These are phyloP conservation scores for Populus pruinosa DNA, from an alignment of 345 rosid species.

Conservation along the genomic window DNA sequence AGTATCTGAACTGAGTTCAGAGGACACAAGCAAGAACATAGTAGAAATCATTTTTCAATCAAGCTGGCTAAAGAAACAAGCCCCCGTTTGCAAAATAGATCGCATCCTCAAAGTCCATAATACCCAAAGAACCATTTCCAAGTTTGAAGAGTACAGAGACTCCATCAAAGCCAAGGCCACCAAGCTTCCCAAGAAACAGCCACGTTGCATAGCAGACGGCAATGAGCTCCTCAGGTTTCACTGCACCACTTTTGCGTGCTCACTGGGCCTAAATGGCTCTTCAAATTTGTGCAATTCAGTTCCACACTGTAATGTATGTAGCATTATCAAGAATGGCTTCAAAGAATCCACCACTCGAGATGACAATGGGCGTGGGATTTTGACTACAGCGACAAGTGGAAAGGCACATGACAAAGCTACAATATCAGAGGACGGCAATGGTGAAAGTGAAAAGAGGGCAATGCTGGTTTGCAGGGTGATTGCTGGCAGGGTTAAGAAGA, in stretches of 20 bases:
- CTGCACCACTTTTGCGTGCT: constrained; percentile 53
- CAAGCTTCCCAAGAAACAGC: constrained; percentile 55
- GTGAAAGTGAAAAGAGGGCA: constrained; percentile 41
- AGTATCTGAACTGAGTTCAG: constrained; percentile 70
- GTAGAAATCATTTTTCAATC: constrained; percentile 88
- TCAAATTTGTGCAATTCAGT: constrained; percentile 58
- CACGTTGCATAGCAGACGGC: constrained; percentile 81
- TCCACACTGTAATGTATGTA: constrained; percentile 52
- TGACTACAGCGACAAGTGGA: constrained; percentile 77
- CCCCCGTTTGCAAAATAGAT: constrained; percentile 61
- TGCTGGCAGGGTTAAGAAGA: constrained; percentile 69
- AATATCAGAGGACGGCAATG: constrained; percentile 10
- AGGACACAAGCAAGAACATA: constrained; percentile 82
- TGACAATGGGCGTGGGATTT: constrained; percentile 36
- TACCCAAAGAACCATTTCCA: constrained; percentile 59
- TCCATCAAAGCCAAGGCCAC: constrained; percentile 61
- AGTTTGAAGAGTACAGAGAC: constrained; percentile 73
- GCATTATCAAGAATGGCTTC: constrained; percentile 66
- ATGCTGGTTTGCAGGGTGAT: constrained; percentile 83
- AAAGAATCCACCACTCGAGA: constrained; percentile 16
- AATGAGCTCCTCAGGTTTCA: constrained; percentile 79
- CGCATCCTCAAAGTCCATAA: constrained; percentile 73
- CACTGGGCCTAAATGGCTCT: constrained; percentile 58
- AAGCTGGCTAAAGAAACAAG: constrained; percentile 73
- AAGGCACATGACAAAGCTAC: constrained; percentile 61